Conservation (phyloP, 2,329 filamentous ascomycete genomes). For the Fusarium sp. region DNA sequence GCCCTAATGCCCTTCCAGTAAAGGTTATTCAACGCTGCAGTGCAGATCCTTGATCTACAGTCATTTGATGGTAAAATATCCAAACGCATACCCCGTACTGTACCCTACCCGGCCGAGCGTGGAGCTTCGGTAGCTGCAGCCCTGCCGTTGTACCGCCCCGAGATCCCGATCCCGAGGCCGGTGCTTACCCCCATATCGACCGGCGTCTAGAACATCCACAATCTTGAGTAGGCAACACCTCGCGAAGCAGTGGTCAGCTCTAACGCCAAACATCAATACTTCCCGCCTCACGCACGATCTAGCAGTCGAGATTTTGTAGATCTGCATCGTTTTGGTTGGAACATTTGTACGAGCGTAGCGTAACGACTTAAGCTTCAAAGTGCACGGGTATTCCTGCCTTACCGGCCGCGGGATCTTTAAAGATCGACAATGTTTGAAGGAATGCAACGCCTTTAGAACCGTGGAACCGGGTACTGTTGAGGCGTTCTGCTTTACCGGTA, state of each 20-base stretch:
- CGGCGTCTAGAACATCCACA: conserved; percentile 3
- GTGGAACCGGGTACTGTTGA: not conserved
- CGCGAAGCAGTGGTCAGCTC: not conserved
- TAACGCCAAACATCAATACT: not conserved
- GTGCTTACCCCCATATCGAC: conserved; percentile 4
- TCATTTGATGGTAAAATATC: not conserved
- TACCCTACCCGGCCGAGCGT: not conserved
- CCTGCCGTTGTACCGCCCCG: conserved; percentile 28
- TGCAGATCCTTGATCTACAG: not conserved
- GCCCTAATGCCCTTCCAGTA: not conserved
- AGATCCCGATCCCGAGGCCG: conserved; percentile 1
- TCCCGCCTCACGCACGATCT: not conserved
- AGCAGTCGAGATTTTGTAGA: not conserved
- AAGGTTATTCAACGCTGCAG: not conserved
- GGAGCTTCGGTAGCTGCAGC: conserved; percentile 15
- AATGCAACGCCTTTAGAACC: conserved; percentile 7
- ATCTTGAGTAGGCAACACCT: not conserved
- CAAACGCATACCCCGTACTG: not conserved
- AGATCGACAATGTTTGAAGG: not conserved
- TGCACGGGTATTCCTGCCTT: not conserved
- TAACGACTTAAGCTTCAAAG: not conserved
- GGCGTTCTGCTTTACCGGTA: conserved; percentile 3
- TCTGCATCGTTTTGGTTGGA: not conserved
- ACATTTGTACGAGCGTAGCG: not conserved
- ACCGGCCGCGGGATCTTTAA: not conserved